Evolutionary conservation across 192 early-diverging fungal genomes (phyloP), one percentile per base, ranked within the genome.

Genomic region (Coemansia biformis): DNA sequence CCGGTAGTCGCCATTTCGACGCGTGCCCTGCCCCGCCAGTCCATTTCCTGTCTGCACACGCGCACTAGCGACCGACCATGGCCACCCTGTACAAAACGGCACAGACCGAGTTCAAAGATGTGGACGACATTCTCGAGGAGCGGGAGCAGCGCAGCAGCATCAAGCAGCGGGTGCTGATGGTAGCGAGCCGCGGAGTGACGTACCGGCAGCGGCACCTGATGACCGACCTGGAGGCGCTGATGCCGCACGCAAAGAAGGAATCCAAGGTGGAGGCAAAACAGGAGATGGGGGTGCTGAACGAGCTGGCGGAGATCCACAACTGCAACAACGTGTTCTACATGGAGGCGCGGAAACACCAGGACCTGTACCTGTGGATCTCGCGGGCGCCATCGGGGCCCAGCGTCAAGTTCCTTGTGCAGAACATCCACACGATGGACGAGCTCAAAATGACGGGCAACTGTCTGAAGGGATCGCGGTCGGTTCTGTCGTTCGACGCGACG

Each of bases 381-480:
- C 90, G 89, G 64, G 88, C 93, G 10, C 96, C 96, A 8, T 92
- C 91, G 41, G 96, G 96, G 8, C 96, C 96, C 12, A 86, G 83
- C 45, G 86, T 89, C 46, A 95, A 94, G 68, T 94, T 99, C 63
- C 84, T 88, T 35, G 89, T 99, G 35, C 87, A 91, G 60, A 96
- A 94, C 65, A 84, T 99, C 47, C 96, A 99, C 65, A 99, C 96
- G 19, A 96, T 99, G 93, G 91, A 96, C 62, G 96, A 99, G 68
- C 83, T 99, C 26, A 89, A 90, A 45, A 89, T 99, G 88, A 93
- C 91, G 3, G 96, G 96, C 51, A 99, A 99, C 77, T 94, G 90
- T 66, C 75, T 99, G 37, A 96, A 96, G 62, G 93, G 93, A 16
- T 94, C 91, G 14, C 87, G 96, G 35, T 91, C 91, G 14, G 83